phyloP scores from a whole-genome alignment of 2,329 filamentous ascomycete genomes.

The Aschersonia sp. region DNA sequence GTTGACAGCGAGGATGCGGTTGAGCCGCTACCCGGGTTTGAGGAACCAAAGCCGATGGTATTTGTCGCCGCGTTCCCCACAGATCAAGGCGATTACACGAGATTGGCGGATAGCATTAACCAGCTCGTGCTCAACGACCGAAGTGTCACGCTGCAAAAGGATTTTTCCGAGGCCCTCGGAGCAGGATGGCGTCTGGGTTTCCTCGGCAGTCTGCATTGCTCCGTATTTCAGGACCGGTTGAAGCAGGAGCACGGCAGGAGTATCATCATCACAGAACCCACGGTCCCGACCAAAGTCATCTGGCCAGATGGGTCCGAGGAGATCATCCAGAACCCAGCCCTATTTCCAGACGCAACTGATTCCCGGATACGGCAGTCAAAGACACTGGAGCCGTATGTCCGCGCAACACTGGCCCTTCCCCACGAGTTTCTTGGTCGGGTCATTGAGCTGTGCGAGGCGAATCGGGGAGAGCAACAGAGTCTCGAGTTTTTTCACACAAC shows the following conservation, averaged over 20 bases:
- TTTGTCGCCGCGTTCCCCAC: constrained; percentile 95
- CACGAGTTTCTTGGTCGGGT: constrained; percentile 89
- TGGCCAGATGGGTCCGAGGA: constrained; percentile 65
- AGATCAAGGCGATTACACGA: constrained; percentile 73
- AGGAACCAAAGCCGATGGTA: constrained; percentile 97
- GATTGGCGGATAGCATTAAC: constrained; percentile 84
- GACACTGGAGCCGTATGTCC: constrained; percentile 42
- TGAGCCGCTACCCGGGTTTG: constrained; percentile 76
- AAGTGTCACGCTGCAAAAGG: constrained; percentile 85
- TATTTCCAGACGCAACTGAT: constrained; percentile 62
- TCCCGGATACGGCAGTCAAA: constrained; percentile 27
- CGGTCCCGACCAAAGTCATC: constrained; percentile 77
- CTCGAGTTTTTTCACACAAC: constrained; percentile 83
- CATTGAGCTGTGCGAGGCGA: constrained; percentile 86
- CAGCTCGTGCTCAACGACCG: constrained; percentile 91
- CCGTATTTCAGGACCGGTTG: constrained; percentile 93
- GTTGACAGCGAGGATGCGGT: constrained; percentile 64
- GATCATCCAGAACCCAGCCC: constrained; percentile 71
- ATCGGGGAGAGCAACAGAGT: constrained; percentile 74
- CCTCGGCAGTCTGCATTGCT: constrained; percentile 91
- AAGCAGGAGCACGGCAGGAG: constrained; percentile 87
- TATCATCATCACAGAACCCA: constrained; percentile 93
- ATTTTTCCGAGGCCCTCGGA: constrained; percentile 84
- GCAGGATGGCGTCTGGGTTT: constrained; percentile 92
- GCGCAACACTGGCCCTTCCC: constrained; percentile 75